Evolutionary conservation across 2,329 filamentous ascomycete genomes (phyloP).

Genomic region (Xylariaceae sp.): DNA sequence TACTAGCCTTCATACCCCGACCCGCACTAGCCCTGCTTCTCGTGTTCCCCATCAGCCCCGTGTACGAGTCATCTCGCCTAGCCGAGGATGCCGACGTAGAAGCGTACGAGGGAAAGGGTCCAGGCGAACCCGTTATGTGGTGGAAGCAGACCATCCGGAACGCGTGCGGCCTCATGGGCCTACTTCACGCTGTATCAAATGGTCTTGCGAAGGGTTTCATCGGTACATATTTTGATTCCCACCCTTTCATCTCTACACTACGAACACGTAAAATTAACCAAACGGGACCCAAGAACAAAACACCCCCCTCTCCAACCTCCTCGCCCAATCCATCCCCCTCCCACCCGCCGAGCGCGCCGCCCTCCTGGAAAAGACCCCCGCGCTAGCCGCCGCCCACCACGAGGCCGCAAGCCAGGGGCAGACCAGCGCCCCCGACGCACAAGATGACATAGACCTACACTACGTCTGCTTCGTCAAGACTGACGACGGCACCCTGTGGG

Average conservation of each 20-base stretch:
- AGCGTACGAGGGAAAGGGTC: slow-evolving; percentile 64
- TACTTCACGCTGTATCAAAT: slow-evolving; percentile 78
- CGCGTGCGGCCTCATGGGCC: slow-evolving; percentile 83
- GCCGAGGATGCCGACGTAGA: slow-evolving; percentile 61
- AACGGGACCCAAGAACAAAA: slow-evolving; percentile 34
- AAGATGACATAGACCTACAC: slow-evolving; percentile 84
- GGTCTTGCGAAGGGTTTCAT: slow-evolving; percentile 62
- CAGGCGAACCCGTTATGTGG: slow-evolving; percentile 76
- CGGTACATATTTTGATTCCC: slow-evolving; percentile 32
- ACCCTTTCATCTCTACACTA: slow-evolving; percentile 29
- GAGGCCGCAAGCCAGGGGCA: slow-evolving; percentile 72
- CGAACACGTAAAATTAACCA: neutral
- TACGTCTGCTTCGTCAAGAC: slow-evolving; percentile 91
- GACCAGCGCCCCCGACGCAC: slow-evolving; percentile 69
- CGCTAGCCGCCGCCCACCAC: slow-evolving; percentile 72
- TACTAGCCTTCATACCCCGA: slow-evolving; percentile 81
- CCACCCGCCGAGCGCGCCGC: slow-evolving; percentile 60
- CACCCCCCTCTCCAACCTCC: slow-evolving; percentile 58
- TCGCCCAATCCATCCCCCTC: slow-evolving; percentile 65
- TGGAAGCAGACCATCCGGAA: slow-evolving; percentile 94
- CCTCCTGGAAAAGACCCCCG: slow-evolving; percentile 69
- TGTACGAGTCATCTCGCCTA: slow-evolving; percentile 71
- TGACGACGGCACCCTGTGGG: slow-evolving; percentile 56
- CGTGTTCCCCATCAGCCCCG: slow-evolving; percentile 77
- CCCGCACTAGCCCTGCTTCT: slow-evolving; percentile 84